Base-by-base conservation (phyloP, 768 basidiomycete species). In the Rhizopogon rudus region DNA sequence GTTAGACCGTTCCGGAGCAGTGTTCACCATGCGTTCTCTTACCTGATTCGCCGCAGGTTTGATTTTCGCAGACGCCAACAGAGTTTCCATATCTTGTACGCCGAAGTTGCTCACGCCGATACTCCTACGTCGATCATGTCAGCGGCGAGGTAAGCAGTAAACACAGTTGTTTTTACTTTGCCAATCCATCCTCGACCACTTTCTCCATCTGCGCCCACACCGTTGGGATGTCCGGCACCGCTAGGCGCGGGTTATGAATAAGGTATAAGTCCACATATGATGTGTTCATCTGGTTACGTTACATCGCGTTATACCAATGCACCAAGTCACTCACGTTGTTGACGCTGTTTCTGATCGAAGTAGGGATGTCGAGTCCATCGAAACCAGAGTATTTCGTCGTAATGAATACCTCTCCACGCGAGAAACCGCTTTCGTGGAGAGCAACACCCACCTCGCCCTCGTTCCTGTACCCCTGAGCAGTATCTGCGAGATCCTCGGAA, bases 71-170 rank as follows among this genome's bases (percentile, higher is more conserved):
- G 78, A 78, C n/a, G 70, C 73, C 13, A 88, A 68, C 20, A 88
- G 70, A 17, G 74, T 73, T 44, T 78, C 65, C 20, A 88, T 76
- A 29, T 90, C 76, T 1, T 72, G 53, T 12, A 82, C 75, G 12
- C 72, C 72, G 62, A 86, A 88, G 71, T 89, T 89, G 70, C 82
- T 84, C 40, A 88, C 83, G 20, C 86, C 87, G 53, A 88, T 86
- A 65, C 81, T 85, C 80, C 83, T 86, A 60, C 25, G 43, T 40
- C 17, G 14, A 25, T 41, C 40, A 3, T 40, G 40, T 51, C 6
- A 7, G 52, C 1, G 29, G 25, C 9, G 39, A 42, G 37, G 51
- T 29, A 7, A 17, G 31, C 17, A 28, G 8, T 4, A 33, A 43
- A 13, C n/a, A 58, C 71, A 13, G 20, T 22, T 33, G 7, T 13